Conservation (phyloP, 2,329 filamentous ascomycete genomes). For the Fonsecaea pugnacius region DNA sequence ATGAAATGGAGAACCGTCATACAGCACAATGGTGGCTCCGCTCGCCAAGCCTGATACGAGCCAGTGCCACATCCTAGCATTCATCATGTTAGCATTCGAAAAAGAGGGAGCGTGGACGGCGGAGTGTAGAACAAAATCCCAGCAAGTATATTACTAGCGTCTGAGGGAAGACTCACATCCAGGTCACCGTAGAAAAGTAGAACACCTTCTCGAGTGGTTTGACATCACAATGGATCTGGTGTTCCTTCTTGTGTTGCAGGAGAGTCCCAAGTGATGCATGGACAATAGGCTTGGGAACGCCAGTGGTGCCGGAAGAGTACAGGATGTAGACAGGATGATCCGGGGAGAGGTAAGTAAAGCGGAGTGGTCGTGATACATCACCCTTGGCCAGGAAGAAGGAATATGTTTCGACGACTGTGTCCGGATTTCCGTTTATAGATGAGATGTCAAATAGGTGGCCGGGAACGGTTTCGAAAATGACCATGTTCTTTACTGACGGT, state of each 20-base stretch:
- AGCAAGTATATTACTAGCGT: not conserved
- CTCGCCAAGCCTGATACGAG: slow-evolving; percentile 81
- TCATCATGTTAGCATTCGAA: not conserved
- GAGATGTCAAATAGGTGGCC: slow-evolving; percentile 45
- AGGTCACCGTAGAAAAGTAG: slow-evolving; percentile 93
- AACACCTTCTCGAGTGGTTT: slow-evolving; percentile 73
- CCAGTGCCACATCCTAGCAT: slow-evolving; percentile 86
- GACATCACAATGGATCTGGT: slow-evolving; percentile 83
- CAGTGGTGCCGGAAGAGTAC: slow-evolving; percentile 90
- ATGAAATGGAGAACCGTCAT: slow-evolving; percentile 89
- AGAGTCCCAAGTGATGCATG: slow-evolving; percentile 89
- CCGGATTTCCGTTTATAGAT: slow-evolving; percentile 40
- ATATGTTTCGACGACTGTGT: slow-evolving; percentile 50
- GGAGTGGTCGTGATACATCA: slow-evolving; percentile 50
- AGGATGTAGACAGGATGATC: slow-evolving; percentile 92
- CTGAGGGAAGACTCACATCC: slow-evolving; percentile 65
- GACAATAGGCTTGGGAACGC: slow-evolving; percentile 86
- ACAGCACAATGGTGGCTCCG: slow-evolving; percentile 82
- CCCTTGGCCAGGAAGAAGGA: slow-evolving; percentile 53
- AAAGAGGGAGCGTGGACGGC: not conserved
- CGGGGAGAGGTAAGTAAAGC: slow-evolving; percentile 77
- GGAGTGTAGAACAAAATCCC: not conserved
- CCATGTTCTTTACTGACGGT: slow-evolving; percentile 68
- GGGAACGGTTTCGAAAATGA: slow-evolving; percentile 72
- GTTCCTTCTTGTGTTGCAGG: slow-evolving; percentile 97